Conservation (phyloP, 805 yeast genomes). For the Suhomyces pyralidae region DNA sequence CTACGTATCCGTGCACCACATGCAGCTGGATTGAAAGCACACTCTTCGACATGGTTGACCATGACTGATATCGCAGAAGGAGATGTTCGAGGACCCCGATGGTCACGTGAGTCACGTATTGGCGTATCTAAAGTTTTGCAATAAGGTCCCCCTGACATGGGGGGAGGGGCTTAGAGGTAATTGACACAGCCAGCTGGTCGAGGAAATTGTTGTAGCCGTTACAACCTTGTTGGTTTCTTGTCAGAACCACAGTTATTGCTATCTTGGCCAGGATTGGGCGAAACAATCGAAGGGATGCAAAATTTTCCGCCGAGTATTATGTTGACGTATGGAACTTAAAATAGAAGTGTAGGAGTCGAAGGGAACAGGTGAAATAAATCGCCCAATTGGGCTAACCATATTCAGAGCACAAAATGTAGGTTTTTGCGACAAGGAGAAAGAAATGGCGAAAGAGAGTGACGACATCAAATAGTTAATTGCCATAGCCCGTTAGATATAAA, state of each 20-base stretch:
- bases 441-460: not conserved
- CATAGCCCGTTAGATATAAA: not conserved
- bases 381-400: not conserved
- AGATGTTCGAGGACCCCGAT: not conserved
- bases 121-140: no score
- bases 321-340: not conserved
- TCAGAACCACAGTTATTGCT: not conserved
- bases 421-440: not conserved
- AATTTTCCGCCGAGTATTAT: not conserved
- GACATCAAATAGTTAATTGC: not conserved
- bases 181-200: not conserved
- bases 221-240: not conserved
- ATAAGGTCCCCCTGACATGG: not conserved
- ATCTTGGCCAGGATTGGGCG: not conserved
- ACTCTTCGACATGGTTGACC: constrained; percentile 14
- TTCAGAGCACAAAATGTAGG: not conserved
- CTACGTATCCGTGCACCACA: constrained; percentile 72
- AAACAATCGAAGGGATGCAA: not conserved
- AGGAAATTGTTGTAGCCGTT: not conserved
- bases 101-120: not conserved
- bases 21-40: constrained; percentile 63
- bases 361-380: not conserved
- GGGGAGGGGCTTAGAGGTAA: not conserved
- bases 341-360: not conserved
- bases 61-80: not conserved